Base-by-base conservation (phyloP, 75 land plant species). In the Selaginella tamariscina region DNA sequence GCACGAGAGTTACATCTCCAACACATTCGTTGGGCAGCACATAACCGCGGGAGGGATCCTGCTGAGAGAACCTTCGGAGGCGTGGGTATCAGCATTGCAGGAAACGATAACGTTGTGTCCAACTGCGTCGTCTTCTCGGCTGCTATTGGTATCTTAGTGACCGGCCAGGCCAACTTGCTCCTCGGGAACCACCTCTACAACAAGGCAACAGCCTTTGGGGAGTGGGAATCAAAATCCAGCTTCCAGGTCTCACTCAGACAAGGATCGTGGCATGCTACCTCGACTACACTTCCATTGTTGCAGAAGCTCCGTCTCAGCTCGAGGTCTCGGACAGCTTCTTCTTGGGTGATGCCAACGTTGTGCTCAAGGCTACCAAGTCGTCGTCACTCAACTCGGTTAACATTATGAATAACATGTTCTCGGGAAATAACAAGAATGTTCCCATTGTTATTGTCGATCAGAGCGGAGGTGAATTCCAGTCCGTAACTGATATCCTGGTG, bases 71-170 rank as follows among this genome's bases (percentile, higher is more conserved):
- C 64, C 71, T 91, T 88, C 68, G 44, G 79, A 29, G 93, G 97
- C 57, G 78, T 82, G 15, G 97, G 68, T 9, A 88, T 91, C 56
- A 72, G 64, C 59, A 73, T 91, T 2, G 28, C 60, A 0, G 70
- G 97, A 71, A 91, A 88, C 66, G 93, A 82, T 67, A 85, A 91
- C 64, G 74, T 80, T 2, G 76, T 91, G n/a, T 83, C 87, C 21
- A 84, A 91, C 64, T 87, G 86, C 18, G 93, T 84, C 24, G 79
- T 91, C 28, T 91, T 91, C 71, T 88, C 97, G 0, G 97, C 93
- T 29, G 82, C 74, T 0, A 55, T 66, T 33, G 97, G 94, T 0
- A 71, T 91, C 1, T 23, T 79, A 1, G 64, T 91, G 0, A 65
- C 69, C 23, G 94, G 97, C 0, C 89, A 82, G 63, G 94, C 87